Evolutionary conservation across 352 stramenopile genomes (phyloP).

Genomic region (Phytophthora brassicae): DNA sequence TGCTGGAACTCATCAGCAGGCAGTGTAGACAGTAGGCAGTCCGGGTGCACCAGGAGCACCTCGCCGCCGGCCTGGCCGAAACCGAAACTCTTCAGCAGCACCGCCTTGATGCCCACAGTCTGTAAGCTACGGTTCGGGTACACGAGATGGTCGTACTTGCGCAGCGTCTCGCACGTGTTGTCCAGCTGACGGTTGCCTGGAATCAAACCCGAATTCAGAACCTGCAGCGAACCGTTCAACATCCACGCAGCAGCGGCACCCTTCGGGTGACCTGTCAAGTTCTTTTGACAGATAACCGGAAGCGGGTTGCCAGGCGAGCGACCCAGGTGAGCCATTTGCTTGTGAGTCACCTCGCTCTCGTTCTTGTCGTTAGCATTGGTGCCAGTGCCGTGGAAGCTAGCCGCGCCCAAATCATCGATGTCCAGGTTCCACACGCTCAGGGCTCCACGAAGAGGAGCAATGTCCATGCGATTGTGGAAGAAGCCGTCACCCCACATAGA

Average conservation of each 20-base stretch:
- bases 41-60: conserved; percentile 72
- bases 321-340: conserved; percentile 79
- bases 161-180: conserved; percentile 70
- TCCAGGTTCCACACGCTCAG: conserved; percentile 73
- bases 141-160: conserved; percentile 76
- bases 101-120: conserved; percentile 77
- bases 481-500: conserved; percentile 65
- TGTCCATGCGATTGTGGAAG: conserved; percentile 52
- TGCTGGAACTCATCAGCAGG: conserved; percentile 44
- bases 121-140: conserved; percentile 84
- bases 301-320: conserved; percentile 74
- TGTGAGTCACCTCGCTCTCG: conserved; percentile 86
- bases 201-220: conserved; percentile 75
- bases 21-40: conserved; percentile 70
- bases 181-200: conserved; percentile 84
- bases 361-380: conserved; percentile 89
- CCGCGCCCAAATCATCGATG: conserved; percentile 72
- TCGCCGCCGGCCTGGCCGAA: conserved; percentile 82
- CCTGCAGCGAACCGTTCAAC: conserved; percentile 82
- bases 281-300: conserved; percentile 83
- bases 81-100: conserved; percentile 83
- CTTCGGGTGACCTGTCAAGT: conserved; percentile 83
- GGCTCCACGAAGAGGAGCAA: conserved; percentile 70
- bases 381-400: conserved; percentile 82
- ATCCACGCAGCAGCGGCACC: conserved; percentile 81